Evolutionary conservation across 129 eudicot genomes (phyloP).

Genomic region (Solidago caesia): DNA sequence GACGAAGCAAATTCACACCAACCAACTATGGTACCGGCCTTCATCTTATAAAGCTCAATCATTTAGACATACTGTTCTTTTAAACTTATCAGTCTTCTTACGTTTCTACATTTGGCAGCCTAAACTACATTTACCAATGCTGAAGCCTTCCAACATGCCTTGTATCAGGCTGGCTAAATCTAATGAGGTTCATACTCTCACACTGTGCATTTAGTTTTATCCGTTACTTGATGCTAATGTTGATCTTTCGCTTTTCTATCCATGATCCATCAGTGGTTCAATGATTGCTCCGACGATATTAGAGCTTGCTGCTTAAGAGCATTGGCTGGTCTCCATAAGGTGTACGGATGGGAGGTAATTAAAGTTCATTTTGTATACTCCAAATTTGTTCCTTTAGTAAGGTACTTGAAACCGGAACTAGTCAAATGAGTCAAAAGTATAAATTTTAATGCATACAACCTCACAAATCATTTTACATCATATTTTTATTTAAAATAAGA

Average conservation of each 20-base stretch:
- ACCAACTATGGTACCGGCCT: conserved; percentile 40
- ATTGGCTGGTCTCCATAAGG: conserved; percentile 50
- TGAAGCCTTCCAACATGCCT: conserved; percentile 47
- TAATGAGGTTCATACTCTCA: conserved; percentile 57
- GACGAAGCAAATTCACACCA: conserved; percentile 49
- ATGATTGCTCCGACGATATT: conserved; percentile 81
- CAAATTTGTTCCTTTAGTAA: not conserved
- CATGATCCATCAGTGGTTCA: conserved; percentile 66
- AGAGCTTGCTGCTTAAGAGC: conserved; percentile 63
- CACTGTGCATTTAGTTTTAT: not conserved
- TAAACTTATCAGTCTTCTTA: conserved; percentile 3
- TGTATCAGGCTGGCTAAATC: conserved; percentile 72
- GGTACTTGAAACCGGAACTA: not conserved
- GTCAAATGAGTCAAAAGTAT: not conserved
- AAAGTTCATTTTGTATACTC: not conserved
- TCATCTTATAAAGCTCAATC: not conserved
- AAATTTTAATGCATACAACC: not conserved
- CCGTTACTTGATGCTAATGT: conserved; percentile 5
- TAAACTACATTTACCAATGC: conserved; percentile 52
- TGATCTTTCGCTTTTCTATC: conserved; percentile 10
- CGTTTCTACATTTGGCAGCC: conserved; percentile 46
- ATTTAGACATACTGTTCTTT: conserved; percentile 14
- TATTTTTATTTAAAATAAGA: not conserved
- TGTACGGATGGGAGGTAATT: conserved; percentile 91
- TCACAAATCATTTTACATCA: not conserved